Base-by-base conservation (phyloP, 1,139 yeast genomes). In the Blastobotrys aristatus region DNA sequence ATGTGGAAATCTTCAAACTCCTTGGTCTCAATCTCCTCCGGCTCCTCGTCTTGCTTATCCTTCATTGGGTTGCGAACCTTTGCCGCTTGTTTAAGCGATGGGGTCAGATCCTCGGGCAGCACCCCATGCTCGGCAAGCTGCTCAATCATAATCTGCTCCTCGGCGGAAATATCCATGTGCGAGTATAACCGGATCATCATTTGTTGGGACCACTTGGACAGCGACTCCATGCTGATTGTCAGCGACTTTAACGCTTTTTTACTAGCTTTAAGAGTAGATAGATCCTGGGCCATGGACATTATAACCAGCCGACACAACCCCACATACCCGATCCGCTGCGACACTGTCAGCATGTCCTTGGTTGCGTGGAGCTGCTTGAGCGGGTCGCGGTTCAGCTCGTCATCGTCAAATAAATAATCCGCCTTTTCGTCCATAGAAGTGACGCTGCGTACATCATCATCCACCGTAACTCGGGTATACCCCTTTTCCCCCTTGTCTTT, bases 241-340 rank as follows among this genome's bases (percentile, higher is more conserved):
- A 89, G 65, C 48, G 77, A 73, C 21, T 63, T 68, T 2, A 70
- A 59, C 10, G 66, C 67, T 10, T 73, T 69, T 27, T 72, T 74
- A 0, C 81, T 70, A 24, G 76, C 71, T 50, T 80, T 76, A 27
- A 84, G 62, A 37, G 71, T 70, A 0, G 95, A 92, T 51, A 89
- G 65, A 10, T 80, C 81, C 1, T 88, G 79, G 8, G 96, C 96
- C 85, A 89, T 80, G 24, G 84, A 87, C 33, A 84, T 85, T 47
- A 82, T 75, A 5, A 85, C 75, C 33, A 94, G 74, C 57, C 86
- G 84, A 18, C 85, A 80, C 11, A 92, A 73, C 0, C 97, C 98
- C 4, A 86, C 84, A 61, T 94, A 94, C 3, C 97, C 97, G 56
- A 90, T 85, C 58, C 87, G 82, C 62, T 94, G 97, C 18, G 84